A percentile compares a stretch with the other conserved stretches of the same genome.
Evolutionary conservation across 2,329 filamentous ascomycete species (phyloP).

Genomic region (Aspergillus tamarii): DNA sequence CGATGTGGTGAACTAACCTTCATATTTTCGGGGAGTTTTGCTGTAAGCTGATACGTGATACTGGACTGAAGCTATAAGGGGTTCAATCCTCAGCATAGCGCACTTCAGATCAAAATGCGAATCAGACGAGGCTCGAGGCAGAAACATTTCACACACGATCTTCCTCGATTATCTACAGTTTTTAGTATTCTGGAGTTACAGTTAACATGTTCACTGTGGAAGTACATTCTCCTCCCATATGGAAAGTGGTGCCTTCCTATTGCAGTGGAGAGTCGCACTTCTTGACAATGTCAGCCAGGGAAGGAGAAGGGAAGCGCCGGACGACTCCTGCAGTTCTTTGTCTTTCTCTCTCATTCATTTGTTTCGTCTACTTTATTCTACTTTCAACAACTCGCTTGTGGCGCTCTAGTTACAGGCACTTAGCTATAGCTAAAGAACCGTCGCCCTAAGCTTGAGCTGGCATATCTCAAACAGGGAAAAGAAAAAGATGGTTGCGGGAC

Average conservation of each 20-base stretch:
- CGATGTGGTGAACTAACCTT: neutral
- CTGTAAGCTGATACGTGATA: neutral
- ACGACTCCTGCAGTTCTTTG: neutral
- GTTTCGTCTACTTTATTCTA: neutral
- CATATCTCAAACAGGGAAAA: neutral
- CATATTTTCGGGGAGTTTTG: neutral
- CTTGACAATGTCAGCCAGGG: neutral
- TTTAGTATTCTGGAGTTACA: neutral
- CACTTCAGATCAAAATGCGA: conserved; percentile 54
- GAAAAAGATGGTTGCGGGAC: conserved; percentile 16
- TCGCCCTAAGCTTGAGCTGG: neutral
- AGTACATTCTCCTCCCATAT: neutral
- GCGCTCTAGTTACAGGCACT: neutral
- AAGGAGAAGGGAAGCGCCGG: neutral
- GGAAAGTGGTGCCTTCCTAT: neutral
- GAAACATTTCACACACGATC: conserved; percentile 53
- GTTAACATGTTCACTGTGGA: neutral
- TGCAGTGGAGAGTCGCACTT: neutral
- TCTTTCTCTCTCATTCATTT: too few relatives aligned
- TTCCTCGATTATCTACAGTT: conserved; percentile 16
- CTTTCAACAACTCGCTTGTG: neutral
- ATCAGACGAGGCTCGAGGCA: conserved; percentile 52
- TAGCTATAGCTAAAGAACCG: neutral
- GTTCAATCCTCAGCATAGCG: conserved; percentile 59
- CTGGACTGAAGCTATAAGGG: conserved; percentile 56